These are phyloP conservation scores for Physcomitrium patens DNA, from an alignment of 225 moss, liverwort and hornwort genomes.

Conservation along the genomic window DNA sequence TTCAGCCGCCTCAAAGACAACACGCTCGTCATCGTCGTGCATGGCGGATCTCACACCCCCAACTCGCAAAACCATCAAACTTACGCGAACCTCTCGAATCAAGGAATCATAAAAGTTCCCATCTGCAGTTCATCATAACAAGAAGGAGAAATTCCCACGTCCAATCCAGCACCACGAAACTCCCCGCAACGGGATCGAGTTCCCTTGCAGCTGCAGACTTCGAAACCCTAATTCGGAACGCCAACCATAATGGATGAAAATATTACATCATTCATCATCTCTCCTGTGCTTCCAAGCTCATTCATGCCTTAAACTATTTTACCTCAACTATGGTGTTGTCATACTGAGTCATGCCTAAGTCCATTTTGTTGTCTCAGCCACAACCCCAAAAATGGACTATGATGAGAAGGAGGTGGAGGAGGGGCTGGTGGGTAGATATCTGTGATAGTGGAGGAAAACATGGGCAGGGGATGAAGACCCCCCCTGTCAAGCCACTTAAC, in stretches of 20 bases:
- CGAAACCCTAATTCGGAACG: conserved; percentile 21
- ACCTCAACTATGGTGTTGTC: too few relatives aligned
- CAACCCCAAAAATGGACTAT: background rate
- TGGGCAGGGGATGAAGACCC: conserved; percentile 9
- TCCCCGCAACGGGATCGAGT: background rate
- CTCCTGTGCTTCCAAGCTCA: background rate
- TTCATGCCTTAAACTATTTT: too few relatives aligned
- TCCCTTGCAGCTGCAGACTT: background rate
- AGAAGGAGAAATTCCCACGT: background rate
- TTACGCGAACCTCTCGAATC: background rate
- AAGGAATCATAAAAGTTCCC: background rate
- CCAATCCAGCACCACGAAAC: background rate
- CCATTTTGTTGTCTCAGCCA: background rate
- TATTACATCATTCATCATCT: background rate
- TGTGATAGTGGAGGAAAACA: background rate
- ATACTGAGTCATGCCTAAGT: background rate
- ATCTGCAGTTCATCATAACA: accelerated
- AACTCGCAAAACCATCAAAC: conserved; percentile 14
- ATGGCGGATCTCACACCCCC: conserved; percentile 10
- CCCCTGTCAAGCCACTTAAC: background rate
- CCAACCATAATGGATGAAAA: background rate
- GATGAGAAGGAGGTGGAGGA: background rate
- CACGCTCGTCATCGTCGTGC: conserved; percentile 76
- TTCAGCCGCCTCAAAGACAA: conserved; percentile 86
- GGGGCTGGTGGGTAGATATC: background rate